Evolutionary conservation across 352 stramenopile species (phyloP), one percentile per base, ranked within the genome.

Genomic region (Globisporangium cederbergense): DNA sequence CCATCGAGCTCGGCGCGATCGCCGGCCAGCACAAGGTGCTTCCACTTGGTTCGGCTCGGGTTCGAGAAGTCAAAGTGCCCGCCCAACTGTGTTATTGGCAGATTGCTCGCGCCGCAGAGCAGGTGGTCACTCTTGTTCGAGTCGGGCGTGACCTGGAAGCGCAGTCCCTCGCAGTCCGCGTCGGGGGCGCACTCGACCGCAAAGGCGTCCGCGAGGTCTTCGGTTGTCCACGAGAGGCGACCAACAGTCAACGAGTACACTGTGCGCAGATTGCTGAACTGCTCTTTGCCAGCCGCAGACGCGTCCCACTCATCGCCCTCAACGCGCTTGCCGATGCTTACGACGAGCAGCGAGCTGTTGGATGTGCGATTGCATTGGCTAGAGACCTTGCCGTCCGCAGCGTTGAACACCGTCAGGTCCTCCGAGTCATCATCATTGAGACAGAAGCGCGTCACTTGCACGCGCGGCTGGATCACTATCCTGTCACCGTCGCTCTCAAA

Each of bases 361-460:
- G 55, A 69, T 7, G 40, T 40, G 8, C 54, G 13, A 14, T 25
- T 47, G 32, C 32, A 67, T 18, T 28, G 40, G 2, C 22, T 42
- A 6, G 54, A 36, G 34, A 18, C 20, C 1, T 25, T 14, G 10
- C 34, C 22, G 10, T 56, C 38, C 4, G n/a, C 10, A 8, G 28
- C 38, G 25, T 54, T 16, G 14, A 56, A 22, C 5, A 69, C 34
- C 46, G 28, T 60, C 4, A 70, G 47, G 10, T 65, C 56, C 36
- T 60, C 62, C 1, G 20, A 64, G 13, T 53, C 61, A 5, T 58
- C 25, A 0, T 54, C 42, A 46, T 66, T 68, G 10, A 74, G 2
- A 32, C 70, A 74, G 0, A 67, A 46, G 16, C 38, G 60, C 1
- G 40, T 40, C n/a, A 65, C 63, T 22, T 72, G 59, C 5, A 74